A percentile compares a stretch with the other conserved stretches of the same genome.
phyloP scores from a whole-genome alignment of 2,329 filamentous ascomycete species.

The Fusarium cicatricum region DNA sequence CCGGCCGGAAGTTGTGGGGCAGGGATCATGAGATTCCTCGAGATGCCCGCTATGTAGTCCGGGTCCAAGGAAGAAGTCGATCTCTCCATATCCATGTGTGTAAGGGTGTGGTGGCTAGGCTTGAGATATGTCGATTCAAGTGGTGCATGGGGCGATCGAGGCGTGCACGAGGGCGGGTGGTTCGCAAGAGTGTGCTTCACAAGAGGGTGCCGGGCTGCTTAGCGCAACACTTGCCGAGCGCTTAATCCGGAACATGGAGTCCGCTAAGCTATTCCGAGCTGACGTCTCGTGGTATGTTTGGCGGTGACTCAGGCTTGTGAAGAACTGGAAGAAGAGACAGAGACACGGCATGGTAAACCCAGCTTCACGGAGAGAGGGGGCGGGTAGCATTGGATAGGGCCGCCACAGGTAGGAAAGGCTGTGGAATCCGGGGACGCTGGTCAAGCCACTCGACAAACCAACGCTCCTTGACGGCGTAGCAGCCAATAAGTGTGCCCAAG shows the following conservation, averaged over 20 bases:
- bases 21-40: slow-evolving; percentile 43
- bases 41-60: slow-evolving; percentile 34
- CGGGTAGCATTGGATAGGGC: slow-evolving; percentile 33
- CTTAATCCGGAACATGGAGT: slow-evolving; percentile 22
- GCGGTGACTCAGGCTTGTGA: slow-evolving; percentile 11
- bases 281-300: slow-evolving; percentile 22
- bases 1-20: slow-evolving; percentile 43
- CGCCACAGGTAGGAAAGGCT: slow-evolving; percentile 34
- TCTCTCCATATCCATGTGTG: slow-evolving; percentile 22
- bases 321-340: slow-evolving; percentile 7
- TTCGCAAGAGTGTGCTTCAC: slow-evolving; percentile 17
- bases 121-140: slow-evolving; percentile 15
- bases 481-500: slow-evolving; percentile 22
- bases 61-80: slow-evolving; percentile 37
- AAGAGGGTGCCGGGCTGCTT: slow-evolving; percentile 30
- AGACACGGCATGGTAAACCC: slow-evolving; percentile 25
- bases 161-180: slow-evolving; percentile 29
- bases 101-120: slow-evolving; percentile 34
- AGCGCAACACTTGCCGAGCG: slow-evolving; percentile 33
- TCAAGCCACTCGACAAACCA: slow-evolving; percentile 32
- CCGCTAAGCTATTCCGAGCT: slow-evolving; percentile 11
- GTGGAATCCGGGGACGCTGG: slow-evolving; percentile 30
- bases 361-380: slow-evolving; percentile 26
- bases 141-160: slow-evolving; percentile 26
- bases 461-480: slow-evolving; percentile 3